These are phyloP conservation scores for Neoconidiobolus thromboides DNA, from an alignment of 371 early-diverging fungal genomes.

Conservation along the genomic window DNA sequence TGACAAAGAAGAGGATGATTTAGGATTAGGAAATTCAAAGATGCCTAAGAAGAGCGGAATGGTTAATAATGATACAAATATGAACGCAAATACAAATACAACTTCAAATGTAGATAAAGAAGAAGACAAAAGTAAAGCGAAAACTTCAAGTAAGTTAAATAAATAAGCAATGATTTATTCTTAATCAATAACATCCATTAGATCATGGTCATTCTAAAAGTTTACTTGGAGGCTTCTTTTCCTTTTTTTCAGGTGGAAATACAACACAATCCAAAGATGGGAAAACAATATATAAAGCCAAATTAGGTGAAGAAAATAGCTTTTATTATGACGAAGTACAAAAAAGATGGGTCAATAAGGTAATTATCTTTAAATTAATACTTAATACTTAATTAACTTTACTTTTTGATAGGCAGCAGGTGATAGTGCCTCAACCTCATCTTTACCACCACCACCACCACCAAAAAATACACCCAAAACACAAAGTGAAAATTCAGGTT, in stretches of 20 bases:
- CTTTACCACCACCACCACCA: neutral
- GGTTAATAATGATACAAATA: too few relatives aligned
- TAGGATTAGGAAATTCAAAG: constrained; percentile 28
- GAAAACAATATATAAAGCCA: constrained; percentile 24
- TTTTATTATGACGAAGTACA: constrained; percentile 49
- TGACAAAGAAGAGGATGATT: constrained; percentile 22
- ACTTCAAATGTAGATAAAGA: too few relatives aligned
- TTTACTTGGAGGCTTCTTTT: constrained; percentile 20
- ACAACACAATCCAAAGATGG: constrained; percentile 13
- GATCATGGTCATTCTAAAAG: constrained; percentile 2
- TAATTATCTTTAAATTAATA: neutral
- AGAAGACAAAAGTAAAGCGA: too few relatives aligned
- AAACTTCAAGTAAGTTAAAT: too few relatives aligned
- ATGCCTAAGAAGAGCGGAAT: too few relatives aligned
- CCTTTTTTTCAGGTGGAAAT: constrained; percentile 17
- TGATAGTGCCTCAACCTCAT: neutral
- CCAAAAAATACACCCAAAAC: neutral
- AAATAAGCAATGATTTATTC: neutral
- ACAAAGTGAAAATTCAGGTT: neutral
- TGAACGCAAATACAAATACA: too few relatives aligned
- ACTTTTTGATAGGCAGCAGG: neutral
- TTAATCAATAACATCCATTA: neutral
- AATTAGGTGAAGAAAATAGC: constrained; percentile 38
- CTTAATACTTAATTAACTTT: neutral
- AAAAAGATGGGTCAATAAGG: constrained; percentile 32